phyloP scores from a whole-genome alignment of 2,329 filamentous ascomycete genomes.

The Pseudocercospora fuligena region DNA sequence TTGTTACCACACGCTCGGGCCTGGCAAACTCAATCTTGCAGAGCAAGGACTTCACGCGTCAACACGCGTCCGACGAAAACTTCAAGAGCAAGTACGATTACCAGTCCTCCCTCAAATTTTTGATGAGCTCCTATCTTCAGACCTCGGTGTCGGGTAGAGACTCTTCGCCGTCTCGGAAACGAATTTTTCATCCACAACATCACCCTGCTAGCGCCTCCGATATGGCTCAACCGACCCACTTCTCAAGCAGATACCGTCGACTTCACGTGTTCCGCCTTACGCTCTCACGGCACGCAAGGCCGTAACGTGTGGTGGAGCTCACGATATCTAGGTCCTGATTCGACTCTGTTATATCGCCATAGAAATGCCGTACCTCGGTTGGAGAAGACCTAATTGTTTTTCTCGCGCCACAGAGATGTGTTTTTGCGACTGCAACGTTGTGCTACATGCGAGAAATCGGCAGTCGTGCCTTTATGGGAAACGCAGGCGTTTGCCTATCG shows the following conservation, averaged over 20 bases:
- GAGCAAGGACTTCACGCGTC: not conserved
- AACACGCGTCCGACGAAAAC: not conserved
- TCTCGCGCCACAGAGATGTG: not conserved
- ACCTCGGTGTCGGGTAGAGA: not conserved
- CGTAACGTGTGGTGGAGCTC: not conserved
- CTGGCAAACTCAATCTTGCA: not conserved
- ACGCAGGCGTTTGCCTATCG: slow-evolving; percentile 2
- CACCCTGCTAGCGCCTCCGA: slow-evolving; percentile 10
- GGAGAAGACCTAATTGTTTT: not conserved
- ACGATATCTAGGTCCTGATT: not conserved
- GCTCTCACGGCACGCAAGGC: not conserved
- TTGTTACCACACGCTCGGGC: too few species aligned
- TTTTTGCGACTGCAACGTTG: not conserved
- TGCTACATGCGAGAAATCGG: not conserved
- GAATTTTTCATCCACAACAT: slow-evolving; percentile 5
- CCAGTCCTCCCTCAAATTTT: not conserved
- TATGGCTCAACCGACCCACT: slow-evolving; percentile 8
- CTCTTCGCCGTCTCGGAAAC: not conserved
- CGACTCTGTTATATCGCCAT: not conserved
- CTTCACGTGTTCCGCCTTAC: not conserved
- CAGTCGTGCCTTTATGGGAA: not conserved
- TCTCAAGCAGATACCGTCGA: slow-evolving; percentile 6
- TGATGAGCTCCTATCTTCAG: too few species aligned
- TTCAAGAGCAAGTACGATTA: too few species aligned
- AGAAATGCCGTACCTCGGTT: slow-evolving; percentile 8